Evolutionary conservation across 1,284 basidiomycete species (phyloP).

Genomic region (Peniophora sp.): DNA sequence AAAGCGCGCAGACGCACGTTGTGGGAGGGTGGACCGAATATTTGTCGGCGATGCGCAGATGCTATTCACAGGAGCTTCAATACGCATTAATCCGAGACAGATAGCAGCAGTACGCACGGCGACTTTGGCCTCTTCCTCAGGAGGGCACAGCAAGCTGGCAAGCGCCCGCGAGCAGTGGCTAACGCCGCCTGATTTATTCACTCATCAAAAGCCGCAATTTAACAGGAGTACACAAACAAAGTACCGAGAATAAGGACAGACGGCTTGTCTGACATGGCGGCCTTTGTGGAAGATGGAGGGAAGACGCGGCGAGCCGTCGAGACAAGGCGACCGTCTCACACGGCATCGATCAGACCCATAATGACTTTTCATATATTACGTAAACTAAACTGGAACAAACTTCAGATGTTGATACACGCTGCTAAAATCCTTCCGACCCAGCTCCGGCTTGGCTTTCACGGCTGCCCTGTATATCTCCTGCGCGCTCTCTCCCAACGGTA

Average conservation of each 20-base stretch:
- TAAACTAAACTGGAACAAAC: background rate
- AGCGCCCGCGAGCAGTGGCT: constrained; percentile 69
- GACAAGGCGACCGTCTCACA: background rate
- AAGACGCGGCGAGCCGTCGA: constrained; percentile 7
- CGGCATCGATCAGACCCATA: background rate
- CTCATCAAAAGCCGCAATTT: background rate
- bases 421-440: constrained; percentile 71
- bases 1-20: constrained; percentile 46
- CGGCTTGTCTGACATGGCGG: constrained; percentile 44
- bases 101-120: constrained; percentile 43
- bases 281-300: constrained; percentile 7
- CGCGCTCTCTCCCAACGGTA: constrained; percentile 63
- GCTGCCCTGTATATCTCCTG: constrained; percentile 51
- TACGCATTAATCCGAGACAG: background rate
- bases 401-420: constrained; percentile 63
- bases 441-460: constrained; percentile 44
- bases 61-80: constrained; percentile 27
- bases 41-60: constrained; percentile 78
- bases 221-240: constrained; percentile 14
- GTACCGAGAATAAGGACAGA: constrained; percentile 75
- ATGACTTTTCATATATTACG: background rate
- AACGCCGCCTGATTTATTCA: constrained; percentile 49
- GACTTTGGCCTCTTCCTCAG: constrained; percentile 60
- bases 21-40: constrained; percentile 81
- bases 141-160: constrained; percentile 53